Evolutionary conservation across 2,329 filamentous ascomycete species (phyloP).

Genomic region (Cladobotryum protrusum): DNA sequence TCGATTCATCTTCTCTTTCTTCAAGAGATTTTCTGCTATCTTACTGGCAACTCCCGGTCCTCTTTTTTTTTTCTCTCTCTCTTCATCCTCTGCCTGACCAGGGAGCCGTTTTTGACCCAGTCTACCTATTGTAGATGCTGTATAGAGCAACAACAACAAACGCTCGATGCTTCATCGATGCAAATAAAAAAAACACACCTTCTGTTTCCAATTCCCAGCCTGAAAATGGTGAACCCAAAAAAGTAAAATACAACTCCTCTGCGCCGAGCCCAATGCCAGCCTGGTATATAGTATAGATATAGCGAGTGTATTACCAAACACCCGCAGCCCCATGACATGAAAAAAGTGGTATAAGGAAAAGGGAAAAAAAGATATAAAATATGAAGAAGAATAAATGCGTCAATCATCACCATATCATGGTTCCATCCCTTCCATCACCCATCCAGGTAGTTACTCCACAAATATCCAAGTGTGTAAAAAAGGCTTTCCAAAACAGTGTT

Average conservation of each 20-base stretch:
- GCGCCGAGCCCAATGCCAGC: slow-evolving; percentile 13
- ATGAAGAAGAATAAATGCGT: slow-evolving; percentile 1
- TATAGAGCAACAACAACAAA: not conserved
- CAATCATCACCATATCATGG: slow-evolving; percentile 5
- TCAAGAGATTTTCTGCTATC: not conserved
- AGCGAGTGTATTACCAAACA: slow-evolving; percentile 7
- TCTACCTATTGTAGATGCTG: not conserved
- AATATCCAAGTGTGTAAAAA: slow-evolving; percentile 15
- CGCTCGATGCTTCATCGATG: not conserved
- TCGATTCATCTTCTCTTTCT: not conserved
- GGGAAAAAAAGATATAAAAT: not conserved
- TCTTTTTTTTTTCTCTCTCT: not conserved
- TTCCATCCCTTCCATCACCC: not conserved
- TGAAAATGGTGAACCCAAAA: not conserved
- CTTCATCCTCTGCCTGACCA: not conserved
- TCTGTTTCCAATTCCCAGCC: not conserved
- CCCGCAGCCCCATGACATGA: slow-evolving; percentile 1
- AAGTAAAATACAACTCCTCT: slow-evolving; percentile 4
- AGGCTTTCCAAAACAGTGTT: slow-evolving; percentile 25
- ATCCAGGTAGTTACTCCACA: slow-evolving; percentile 7
- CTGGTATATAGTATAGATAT: slow-evolving; percentile 14
- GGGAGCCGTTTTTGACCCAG: not conserved
- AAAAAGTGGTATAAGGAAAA: not conserved
- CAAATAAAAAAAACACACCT: not conserved
- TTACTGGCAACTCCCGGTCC: not conserved